Percentiles rank a stretch among this genome's conserved stretches.
phyloP scores from a whole-genome alignment of 192 early-diverging fungal genomes.

The Umbelopsis ramanniana region DNA sequence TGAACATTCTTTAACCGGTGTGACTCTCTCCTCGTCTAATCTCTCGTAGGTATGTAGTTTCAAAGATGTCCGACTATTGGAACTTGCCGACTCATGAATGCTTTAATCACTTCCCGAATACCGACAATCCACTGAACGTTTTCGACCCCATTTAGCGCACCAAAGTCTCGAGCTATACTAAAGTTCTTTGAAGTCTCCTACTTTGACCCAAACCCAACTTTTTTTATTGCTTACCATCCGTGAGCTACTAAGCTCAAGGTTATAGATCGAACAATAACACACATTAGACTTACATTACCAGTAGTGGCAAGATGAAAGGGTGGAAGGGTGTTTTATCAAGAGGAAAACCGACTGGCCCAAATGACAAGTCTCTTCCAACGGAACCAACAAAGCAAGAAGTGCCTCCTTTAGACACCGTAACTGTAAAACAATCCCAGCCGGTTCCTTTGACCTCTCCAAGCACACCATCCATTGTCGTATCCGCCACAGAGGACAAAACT shows the following conservation, averaged over 20 bases:
- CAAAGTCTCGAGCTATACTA: neutral
- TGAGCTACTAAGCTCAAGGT: conserved; percentile 8
- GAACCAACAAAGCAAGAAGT: conserved; percentile 19
- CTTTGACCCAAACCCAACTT: neutral
- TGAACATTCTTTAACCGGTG: neutral
- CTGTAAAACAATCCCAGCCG: conserved; percentile 5
- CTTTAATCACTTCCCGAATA: neutral
- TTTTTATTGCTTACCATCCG: neutral
- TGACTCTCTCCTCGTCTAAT: neutral
- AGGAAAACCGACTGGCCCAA: conserved; percentile 10
- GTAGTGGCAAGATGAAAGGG: conserved; percentile 16
- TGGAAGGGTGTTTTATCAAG: conserved; percentile 20
- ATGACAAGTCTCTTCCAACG: conserved; percentile 3
- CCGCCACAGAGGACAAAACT: conserved; percentile 8
- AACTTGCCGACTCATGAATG: neutral
- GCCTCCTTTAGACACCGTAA: neutral
- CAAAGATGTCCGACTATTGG: neutral
- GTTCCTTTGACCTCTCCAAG: conserved; percentile 11
- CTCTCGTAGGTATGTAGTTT: neutral
- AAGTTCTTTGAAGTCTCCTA: neutral
- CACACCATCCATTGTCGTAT: conserved; percentile 5
- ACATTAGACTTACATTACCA: neutral
- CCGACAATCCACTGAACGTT: neutral
- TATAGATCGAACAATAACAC: conserved; percentile 10
- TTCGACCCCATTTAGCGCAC: neutral